Percentiles rank a stretch among this genome's conserved stretches.
Evolutionary conservation across 2,329 filamentous ascomycete species (phyloP).

Genomic region (Trichoderma sp.): DNA sequence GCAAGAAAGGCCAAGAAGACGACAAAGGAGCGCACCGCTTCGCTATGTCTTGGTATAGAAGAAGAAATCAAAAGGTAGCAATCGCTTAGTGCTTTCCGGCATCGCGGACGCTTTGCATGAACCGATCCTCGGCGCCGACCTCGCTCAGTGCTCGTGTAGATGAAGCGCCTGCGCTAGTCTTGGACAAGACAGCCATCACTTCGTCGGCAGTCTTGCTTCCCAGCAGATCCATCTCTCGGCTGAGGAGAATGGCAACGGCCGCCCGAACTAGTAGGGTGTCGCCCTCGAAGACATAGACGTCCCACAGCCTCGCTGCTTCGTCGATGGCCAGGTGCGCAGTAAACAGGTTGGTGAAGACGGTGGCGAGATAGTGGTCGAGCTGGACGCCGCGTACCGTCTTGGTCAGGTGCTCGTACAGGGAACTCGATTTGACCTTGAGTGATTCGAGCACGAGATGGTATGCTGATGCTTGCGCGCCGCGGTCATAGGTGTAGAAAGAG

Average conservation of each 20-base stretch:
- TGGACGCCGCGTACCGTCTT: constrained; percentile 49
- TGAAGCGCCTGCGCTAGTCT: constrained; percentile 36
- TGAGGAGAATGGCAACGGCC: constrained; percentile 66
- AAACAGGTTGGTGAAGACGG: constrained; percentile 67
- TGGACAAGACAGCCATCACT: constrained; percentile 45
- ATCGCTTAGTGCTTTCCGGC: constrained; percentile 39
- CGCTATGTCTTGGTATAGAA: neutral
- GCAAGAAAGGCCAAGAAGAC: neutral
- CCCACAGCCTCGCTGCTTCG: constrained; percentile 73
- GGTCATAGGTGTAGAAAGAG: constrained; percentile 73
- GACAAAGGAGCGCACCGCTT: neutral
- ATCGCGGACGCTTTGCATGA: constrained; percentile 42
- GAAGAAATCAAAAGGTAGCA: neutral
- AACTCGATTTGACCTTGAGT: constrained; percentile 64
- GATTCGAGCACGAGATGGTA: constrained; percentile 71
- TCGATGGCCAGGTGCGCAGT: constrained; percentile 66
- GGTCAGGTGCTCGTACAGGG: constrained; percentile 66
- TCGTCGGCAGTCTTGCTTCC: constrained; percentile 50
- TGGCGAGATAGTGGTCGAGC: constrained; percentile 58
- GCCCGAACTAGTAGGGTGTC: constrained; percentile 72
- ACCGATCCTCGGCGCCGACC: constrained; percentile 52
- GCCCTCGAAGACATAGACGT: constrained; percentile 81
- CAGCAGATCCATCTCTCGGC: constrained; percentile 55
- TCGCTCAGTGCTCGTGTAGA: constrained; percentile 45
- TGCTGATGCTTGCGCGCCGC: constrained; percentile 67